Evolutionary conservation across 2,329 filamentous ascomycete genomes (phyloP).

Genomic region (Raffaelea arxii): DNA sequence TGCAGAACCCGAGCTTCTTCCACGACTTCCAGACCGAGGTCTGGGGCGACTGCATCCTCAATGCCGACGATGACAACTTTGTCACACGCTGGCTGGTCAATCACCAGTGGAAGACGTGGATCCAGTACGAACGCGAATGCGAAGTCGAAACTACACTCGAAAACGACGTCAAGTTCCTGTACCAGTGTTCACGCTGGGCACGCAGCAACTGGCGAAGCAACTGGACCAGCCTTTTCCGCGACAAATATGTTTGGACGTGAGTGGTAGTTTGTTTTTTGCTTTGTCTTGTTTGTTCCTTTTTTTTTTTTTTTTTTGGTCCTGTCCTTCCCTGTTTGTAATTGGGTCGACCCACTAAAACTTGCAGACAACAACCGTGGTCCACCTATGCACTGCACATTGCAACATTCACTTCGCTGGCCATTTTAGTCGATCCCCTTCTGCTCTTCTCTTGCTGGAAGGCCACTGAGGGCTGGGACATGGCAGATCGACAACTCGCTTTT

Average conservation of each 20-base stretch:
- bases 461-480: constrained; percentile 48
- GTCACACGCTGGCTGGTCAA: constrained; percentile 92
- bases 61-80: constrained; percentile 97
- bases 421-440: constrained; percentile 66
- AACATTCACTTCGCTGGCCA: constrained; percentile 81
- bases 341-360: not conserved
- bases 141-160: constrained; percentile 91
- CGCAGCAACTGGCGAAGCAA: constrained; percentile 98
- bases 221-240: constrained; percentile 76
- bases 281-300: not conserved
- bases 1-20: constrained; percentile 77
- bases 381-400: constrained; percentile 88
- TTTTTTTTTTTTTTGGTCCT: not conserved
- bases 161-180: constrained; percentile 78
- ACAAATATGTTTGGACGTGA: constrained; percentile 80
- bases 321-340: not conserved
- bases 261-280: constrained; percentile 27
- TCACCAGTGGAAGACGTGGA: constrained; percentile 86
- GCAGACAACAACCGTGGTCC: constrained; percentile 83
- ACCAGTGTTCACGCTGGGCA: constrained; percentile 90
- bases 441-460: constrained; percentile 61
- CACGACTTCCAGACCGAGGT: constrained; percentile 86
- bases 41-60: constrained; percentile 81
- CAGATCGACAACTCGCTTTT: constrained; percentile 44
- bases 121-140: constrained; percentile 86